Evolutionary conservation across 768 basidiomycete species (phyloP).

Genomic region (Lactifluus subvellereus): DNA sequence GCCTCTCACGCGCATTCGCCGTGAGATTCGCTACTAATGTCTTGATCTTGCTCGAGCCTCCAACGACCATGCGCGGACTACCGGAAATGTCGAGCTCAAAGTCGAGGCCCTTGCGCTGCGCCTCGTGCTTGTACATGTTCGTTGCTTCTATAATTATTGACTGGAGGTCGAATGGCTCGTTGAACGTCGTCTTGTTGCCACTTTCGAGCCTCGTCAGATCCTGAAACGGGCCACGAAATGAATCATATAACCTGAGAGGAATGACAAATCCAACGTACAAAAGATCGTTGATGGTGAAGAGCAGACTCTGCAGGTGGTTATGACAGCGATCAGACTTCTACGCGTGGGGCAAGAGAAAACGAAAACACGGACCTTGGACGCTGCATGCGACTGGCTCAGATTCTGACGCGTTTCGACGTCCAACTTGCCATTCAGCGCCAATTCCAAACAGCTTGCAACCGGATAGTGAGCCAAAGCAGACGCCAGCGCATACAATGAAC

Average conservation of each 20-base stretch:
- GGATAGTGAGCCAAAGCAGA: background rate
- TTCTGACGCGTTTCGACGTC: slow-evolving; percentile 72
- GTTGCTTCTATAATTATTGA: slow-evolving; percentile 57
- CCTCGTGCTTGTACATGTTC: slow-evolving; percentile 59
- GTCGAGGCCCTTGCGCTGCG: slow-evolving; percentile 49
- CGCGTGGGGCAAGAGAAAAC: background rate
- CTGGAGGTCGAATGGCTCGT: slow-evolving; percentile 68
- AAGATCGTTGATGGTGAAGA: slow-evolving; percentile 82
- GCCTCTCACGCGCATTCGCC: slow-evolving; percentile 59
- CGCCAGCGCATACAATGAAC: slow-evolving; percentile 50
- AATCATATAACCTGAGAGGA: slow-evolving; percentile 7
- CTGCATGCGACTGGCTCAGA: slow-evolving; percentile 62
- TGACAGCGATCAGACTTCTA: background rate
- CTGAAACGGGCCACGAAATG: slow-evolving; percentile 27
- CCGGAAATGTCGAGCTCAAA: slow-evolving; percentile 52
- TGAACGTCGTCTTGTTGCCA: slow-evolving; percentile 67
- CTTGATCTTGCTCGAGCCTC: slow-evolving; percentile 66
- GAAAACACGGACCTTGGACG: slow-evolving; percentile 50
- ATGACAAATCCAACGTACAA: slow-evolving; percentile 36
- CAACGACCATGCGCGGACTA: slow-evolving; percentile 57
- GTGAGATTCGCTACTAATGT: slow-evolving; percentile 75
- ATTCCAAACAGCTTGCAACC: too few relatives aligned
- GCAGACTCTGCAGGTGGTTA: slow-evolving; percentile 47
- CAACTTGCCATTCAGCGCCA: slow-evolving; percentile 41
- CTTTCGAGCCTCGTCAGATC: slow-evolving; percentile 75